Base-by-base conservation (phyloP, 2,329 filamentous ascomycete species). In the Fusarium sacchari region DNA sequence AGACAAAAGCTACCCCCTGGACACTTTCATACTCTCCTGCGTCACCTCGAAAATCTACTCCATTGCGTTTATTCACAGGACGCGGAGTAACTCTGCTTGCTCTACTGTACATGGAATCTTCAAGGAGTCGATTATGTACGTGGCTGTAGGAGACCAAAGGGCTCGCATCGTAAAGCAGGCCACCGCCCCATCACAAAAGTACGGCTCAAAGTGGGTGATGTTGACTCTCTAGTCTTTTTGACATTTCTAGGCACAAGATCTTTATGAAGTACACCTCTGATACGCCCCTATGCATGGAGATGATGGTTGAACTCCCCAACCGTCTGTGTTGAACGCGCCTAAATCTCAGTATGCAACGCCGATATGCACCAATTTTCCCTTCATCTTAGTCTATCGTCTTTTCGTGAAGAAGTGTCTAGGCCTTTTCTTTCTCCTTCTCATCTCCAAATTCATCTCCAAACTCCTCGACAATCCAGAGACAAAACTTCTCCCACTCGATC, bases 401-500 rank as follows among this genome's bases (percentile, higher is more conserved):
- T 4, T 56, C 44, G 18, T 49, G 24, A 53, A 63, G 22, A n/a
- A 8, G 15, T 13, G 17, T 61, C 46, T 42, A 71, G 24, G 53
- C 7, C 22, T 53, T 60, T 47, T 37, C 64, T 36, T 61, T 53
- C 24, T 61, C 49, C 30, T 66, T 59, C 18, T 80, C 78, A 0
- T 63, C 77, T 39, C 81, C 85, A 61, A 89, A 96, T 82, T 95
- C 90, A 1, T 87, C 86, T 14, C 85, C 87, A 77, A 89, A 97
- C 83, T 97, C 93, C 42, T 91, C 86, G 15, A 97, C 92, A 49
- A 98, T 87, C 95, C 95, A 98, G 60, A 94, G 87, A 79, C 95
- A 98, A 80, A 96, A 98, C 78, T 90, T 88, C 85, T 98, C 96
- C 90, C 95, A 98, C 75, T 93, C 90, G 40, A 90, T 83, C 56